phyloP scores from a whole-genome alignment of 2,329 filamentous ascomycete genomes.

The Nemania sp. region DNA sequence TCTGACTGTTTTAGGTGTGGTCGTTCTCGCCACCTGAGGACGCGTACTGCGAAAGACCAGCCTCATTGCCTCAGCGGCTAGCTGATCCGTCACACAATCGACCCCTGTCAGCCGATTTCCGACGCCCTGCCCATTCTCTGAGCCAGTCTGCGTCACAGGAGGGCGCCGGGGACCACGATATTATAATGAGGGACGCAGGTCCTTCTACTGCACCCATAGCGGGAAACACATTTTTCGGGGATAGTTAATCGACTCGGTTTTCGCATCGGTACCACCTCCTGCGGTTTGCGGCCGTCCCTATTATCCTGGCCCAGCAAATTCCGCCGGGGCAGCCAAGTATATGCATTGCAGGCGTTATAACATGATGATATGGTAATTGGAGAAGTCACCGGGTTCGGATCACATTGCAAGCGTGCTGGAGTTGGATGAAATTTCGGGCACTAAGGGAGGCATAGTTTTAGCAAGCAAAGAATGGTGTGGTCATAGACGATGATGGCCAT shows the following conservation, averaged over 20 bases:
- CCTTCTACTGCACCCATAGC: slow-evolving; percentile 59
- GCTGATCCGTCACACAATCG: slow-evolving; percentile 52
- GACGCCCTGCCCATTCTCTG: slow-evolving; percentile 34
- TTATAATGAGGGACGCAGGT: slow-evolving; percentile 61
- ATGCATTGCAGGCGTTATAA: slow-evolving; percentile 40
- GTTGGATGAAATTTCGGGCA: slow-evolving; percentile 24
- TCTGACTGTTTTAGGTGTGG: slow-evolving; percentile 72
- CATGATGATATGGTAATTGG: slow-evolving; percentile 35
- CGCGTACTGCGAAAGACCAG: slow-evolving; percentile 56
- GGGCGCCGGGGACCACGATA: slow-evolving; percentile 48
- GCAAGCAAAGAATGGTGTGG: slow-evolving; percentile 11
- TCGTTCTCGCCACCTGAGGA: slow-evolving; percentile 89
- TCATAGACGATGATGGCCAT: slow-evolving; percentile 18
- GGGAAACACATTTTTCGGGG: slow-evolving; percentile 56
- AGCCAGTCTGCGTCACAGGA: slow-evolving; percentile 35
- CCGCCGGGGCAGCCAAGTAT: slow-evolving; percentile 25
- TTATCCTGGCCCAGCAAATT: slow-evolving; percentile 27
- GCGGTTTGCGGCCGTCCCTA: slow-evolving; percentile 13
- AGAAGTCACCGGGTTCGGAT: slow-evolving; percentile 26
- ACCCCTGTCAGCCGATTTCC: slow-evolving; percentile 55
- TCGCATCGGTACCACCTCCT: neutral
- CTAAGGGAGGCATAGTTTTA: slow-evolving; percentile 22
- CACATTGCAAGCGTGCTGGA: slow-evolving; percentile 30
- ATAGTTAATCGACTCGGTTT: slow-evolving; percentile 41
- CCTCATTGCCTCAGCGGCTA: slow-evolving; percentile 54